A percentile compares a stretch with the other conserved stretches of the same genome.
Conservation (phyloP, 2,329 filamentous ascomycete genomes). For the Colletotrichum tropicicola region DNA sequence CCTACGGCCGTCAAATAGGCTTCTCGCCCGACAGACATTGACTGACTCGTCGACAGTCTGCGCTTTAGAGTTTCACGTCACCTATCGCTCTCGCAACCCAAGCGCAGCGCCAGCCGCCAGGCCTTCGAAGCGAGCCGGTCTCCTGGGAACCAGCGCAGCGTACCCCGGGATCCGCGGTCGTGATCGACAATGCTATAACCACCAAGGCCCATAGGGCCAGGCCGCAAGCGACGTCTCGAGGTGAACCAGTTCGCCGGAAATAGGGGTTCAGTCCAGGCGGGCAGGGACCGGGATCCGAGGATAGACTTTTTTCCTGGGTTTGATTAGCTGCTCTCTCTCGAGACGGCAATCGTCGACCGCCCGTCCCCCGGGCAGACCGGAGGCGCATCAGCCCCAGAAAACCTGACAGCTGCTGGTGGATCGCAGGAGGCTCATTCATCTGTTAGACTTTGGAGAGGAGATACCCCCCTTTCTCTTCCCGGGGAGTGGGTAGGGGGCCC, state of each 20-base stretch:
- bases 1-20: no score
- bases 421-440: not conserved
- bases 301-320: constrained; percentile 5
- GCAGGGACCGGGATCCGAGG: not conserved
- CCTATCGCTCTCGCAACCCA: not conserved
- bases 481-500: no score
- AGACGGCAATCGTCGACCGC: no score
- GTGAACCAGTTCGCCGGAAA: not conserved
- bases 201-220: not conserved
- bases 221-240: not conserved
- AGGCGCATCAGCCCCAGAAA: not conserved
- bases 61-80: not conserved
- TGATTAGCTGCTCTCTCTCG: not conserved
- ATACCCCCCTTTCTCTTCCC: not conserved
- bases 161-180: not conserved
- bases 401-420: not conserved
- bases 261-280: not conserved
- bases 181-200: not conserved
- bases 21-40: no score
- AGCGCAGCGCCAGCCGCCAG: not conserved
- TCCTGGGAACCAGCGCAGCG: no score
- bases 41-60: not conserved
- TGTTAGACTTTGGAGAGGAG: not conserved
- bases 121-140: not conserved
- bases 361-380: no score